Percentiles rank a stretch among this genome's conserved stretches.
phyloP scores from a whole-genome alignment of 306 rosid genomes.

The Malus asiatica region DNA sequence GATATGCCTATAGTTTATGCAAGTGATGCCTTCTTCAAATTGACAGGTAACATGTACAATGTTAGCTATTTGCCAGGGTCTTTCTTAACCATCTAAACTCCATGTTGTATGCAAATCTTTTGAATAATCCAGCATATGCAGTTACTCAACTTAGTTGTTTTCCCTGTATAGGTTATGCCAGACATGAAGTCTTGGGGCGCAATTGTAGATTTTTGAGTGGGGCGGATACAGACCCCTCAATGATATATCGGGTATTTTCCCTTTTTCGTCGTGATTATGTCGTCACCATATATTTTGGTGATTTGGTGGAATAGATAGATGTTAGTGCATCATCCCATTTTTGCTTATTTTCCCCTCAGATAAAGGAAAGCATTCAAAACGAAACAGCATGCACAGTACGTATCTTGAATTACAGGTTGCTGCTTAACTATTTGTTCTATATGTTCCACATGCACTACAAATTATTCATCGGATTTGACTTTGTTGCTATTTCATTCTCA shows the following conservation, averaged over 20 bases:
- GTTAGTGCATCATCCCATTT: neutral
- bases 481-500: slow-evolving; percentile 23
- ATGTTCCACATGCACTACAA: slow-evolving; percentile 15
- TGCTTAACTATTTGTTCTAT: slow-evolving; percentile 26
- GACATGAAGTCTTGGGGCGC: slow-evolving; percentile 73
- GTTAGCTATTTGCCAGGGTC: neutral
- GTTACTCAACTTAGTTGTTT: slow-evolving; percentile 13
- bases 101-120: neutral
- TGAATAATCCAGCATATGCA: neutral
- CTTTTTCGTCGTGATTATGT: neutral
- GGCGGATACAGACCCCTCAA: slow-evolving; percentile 48
- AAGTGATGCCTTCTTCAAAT: slow-evolving; percentile 77
- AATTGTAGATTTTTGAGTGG: slow-evolving; percentile 90
- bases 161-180: slow-evolving; percentile 53
- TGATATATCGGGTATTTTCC: slow-evolving; percentile 44
- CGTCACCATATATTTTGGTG: slow-evolving; percentile 2
- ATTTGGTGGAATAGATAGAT: slow-evolving; percentile 8
- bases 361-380: slow-evolving; percentile 59
- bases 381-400: slow-evolving; percentile 83
- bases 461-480: slow-evolving; percentile 21
- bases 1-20: slow-evolving; percentile 93
- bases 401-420: slow-evolving; percentile 96
- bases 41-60: slow-evolving; percentile 56
- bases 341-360: slow-evolving; percentile 41
- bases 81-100: neutral